These are phyloP conservation scores for Mycena haematopus DNA, from an alignment of 768 basidiomycete genomes.

Conservation along the genomic window DNA sequence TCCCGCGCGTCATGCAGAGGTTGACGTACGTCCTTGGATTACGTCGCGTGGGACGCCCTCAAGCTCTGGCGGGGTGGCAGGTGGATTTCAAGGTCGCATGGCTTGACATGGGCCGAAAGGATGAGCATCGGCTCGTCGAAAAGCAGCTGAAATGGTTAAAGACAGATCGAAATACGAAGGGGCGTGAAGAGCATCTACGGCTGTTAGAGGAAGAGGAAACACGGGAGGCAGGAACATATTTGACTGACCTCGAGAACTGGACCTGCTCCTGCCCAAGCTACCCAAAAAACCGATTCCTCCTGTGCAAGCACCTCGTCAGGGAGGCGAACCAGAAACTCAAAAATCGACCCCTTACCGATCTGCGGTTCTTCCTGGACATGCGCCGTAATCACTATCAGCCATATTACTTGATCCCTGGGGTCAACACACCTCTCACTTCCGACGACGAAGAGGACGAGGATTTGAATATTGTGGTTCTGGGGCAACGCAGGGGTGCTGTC, in stretches of 20 bases:
- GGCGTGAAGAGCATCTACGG: background rate
- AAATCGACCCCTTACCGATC: conserved; percentile 20
- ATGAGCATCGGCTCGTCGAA: conserved; percentile 27
- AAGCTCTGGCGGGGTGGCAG: conserved; percentile 30
- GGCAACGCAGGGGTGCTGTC: background rate
- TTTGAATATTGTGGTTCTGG: background rate
- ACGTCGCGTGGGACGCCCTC: conserved; percentile 24
- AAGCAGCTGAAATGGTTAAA: conserved; percentile 29
- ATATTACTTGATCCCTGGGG: conserved; percentile 20
- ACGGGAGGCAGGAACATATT: conserved; percentile 21
- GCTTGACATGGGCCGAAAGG: conserved; percentile 23
- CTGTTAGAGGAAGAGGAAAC: conserved; percentile 24
- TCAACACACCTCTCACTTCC: background rate
- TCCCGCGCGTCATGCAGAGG: conserved; percentile 26
- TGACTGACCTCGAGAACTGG: conserved; percentile 29
- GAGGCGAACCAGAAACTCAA: conserved; percentile 22
- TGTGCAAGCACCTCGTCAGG: conserved; percentile 33
- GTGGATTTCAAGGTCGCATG: conserved; percentile 27
- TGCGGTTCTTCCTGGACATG: conserved; percentile 23
- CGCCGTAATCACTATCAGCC: conserved; percentile 18
- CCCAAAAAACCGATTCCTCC: conserved; percentile 22
- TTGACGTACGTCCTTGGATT: conserved; percentile 28
- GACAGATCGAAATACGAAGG: background rate
- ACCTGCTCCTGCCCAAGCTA: conserved; percentile 21
- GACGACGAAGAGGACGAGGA: background rate